Evolutionary conservation across 2,329 filamentous ascomycete species (phyloP).

Genomic region (Hymenoscyphus salicellus): DNA sequence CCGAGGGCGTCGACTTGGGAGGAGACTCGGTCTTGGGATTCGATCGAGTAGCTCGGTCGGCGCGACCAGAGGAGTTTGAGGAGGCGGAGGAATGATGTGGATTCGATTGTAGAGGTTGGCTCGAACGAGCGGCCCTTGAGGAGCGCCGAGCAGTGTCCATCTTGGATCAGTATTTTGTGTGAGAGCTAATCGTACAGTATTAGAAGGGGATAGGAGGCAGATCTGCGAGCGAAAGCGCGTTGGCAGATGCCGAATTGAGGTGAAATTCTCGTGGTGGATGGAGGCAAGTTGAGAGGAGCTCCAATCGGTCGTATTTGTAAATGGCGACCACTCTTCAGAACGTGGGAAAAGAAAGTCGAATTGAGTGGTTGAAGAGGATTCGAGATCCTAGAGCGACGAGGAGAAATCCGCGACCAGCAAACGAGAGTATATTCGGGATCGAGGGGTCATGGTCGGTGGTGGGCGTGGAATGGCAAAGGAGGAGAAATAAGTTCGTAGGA

Average conservation of each 20-base stretch:
- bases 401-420: slow-evolving; percentile 18
- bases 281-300: slow-evolving; percentile 17
- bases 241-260: slow-evolving; percentile 21
- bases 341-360: slow-evolving; percentile 16
- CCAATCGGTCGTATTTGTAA: slow-evolving; percentile 10
- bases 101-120: slow-evolving; percentile 65
- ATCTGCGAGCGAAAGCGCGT: slow-evolving; percentile 12
- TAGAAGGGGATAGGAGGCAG: not conserved
- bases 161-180: slow-evolving; percentile 28
- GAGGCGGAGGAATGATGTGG: slow-evolving; percentile 76
- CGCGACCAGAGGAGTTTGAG: slow-evolving; percentile 72
- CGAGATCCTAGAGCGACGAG: slow-evolving; percentile 20
- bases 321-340: slow-evolving; percentile 7
- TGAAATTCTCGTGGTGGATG: slow-evolving; percentile 10
- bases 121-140: slow-evolving; percentile 83
- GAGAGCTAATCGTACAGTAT: not conserved
- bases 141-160: slow-evolving; percentile 71
- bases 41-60: slow-evolving; percentile 70
- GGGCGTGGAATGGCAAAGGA: slow-evolving; percentile 6
- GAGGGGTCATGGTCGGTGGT: slow-evolving; percentile 25
- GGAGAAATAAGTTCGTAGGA: slow-evolving; percentile 13
- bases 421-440: slow-evolving; percentile 16
- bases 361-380: slow-evolving; percentile 17
- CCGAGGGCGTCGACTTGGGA: slow-evolving; percentile 71
- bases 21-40: slow-evolving; percentile 71